A percentile compares a stretch with the other conserved stretches of the same genome.
phyloP scores from a whole-genome alignment of 768 basidiomycete genomes.

The Mycena vulgaris region DNA sequence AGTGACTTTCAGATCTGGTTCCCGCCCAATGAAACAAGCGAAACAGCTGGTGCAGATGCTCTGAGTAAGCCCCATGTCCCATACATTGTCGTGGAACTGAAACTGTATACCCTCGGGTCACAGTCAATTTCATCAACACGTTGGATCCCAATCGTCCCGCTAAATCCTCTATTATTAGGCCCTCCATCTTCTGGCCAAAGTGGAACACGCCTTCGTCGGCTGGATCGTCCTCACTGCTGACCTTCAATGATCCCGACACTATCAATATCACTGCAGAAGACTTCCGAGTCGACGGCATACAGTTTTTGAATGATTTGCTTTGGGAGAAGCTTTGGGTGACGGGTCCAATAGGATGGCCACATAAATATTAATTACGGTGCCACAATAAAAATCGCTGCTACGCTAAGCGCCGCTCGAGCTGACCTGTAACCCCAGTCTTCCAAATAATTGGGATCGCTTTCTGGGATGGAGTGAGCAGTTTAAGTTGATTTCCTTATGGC shows the following conservation, averaged over 20 bases:
- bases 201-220: neutral
- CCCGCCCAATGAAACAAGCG: neutral
- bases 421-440: no score
- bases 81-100: no score
- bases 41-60: neutral
- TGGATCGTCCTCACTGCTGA: neutral
- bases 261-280: constrained; percentile 3
- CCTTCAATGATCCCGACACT: constrained; percentile 1
- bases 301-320: neutral
- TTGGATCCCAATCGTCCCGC: constrained; percentile 4
- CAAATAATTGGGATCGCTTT: no score
- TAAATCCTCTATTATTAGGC: neutral
- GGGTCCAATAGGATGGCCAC: no score
- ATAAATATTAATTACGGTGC: no score
- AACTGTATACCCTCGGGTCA: no score
- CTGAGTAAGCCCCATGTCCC: neutral
- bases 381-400: no score
- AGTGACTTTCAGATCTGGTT: neutral
- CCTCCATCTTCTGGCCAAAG: constrained; percentile 1
- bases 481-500: no score
- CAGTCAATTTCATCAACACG: constrained; percentile 14
- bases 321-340: no score
- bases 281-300: neutral
- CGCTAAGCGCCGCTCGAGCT: no score
- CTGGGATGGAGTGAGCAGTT: no score